Base-by-base conservation (phyloP, 2,329 filamentous ascomycete species). In the Ascochyta koolunga region DNA sequence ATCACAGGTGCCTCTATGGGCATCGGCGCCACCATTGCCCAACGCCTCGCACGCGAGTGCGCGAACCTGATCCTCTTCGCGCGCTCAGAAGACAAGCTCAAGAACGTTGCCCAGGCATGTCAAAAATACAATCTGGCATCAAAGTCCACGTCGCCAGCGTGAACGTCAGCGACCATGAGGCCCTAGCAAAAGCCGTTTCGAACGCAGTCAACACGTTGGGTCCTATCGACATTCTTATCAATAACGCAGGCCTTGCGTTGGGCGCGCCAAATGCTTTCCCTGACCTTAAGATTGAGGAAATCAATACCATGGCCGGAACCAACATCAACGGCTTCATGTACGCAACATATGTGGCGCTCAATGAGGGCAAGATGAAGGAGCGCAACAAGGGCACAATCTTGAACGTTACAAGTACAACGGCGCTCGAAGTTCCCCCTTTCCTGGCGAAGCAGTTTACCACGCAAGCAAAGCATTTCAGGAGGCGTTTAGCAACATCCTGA, bases 311-410 rank as follows among this genome's bases (percentile, higher is more conserved):
- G 79, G 77, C 75, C 37, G 66, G 67, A 36, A 82, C 79, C 0
- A 82, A 82, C 54, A 74, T 82, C 52, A 77, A 77, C 50, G 80
- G 80, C 2, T 70, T 75, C 59, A 80, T 82, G 76, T 79, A 74
- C 40, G 73, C 73, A 0, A 76, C 79, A 0, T 75, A 82, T 54
- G 72, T 76, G 0, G 78, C 78, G 0, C 71, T 82, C 2, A 82
- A 81, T 38, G 59, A 67, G 21, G 64, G 68, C 3, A 71, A 69
- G 24, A 80, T 80, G 73, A 71, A 76, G 51, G 56, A 66, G 9
- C 64, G 69, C 0, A 75, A 75, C 25, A 51, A 58, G 11, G 79
- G 79, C 1, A 80, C 77, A 1, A 81, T 82, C 22, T 56, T 83
- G 0, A 82, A 82, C 55, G 65, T 82, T 11, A 79, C 80, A 0